A percentile compares a stretch with the other conserved stretches of the same genome.
Conservation (phyloP, 805 yeast genomes). For the Kodamaea nitidulidarum region DNA sequence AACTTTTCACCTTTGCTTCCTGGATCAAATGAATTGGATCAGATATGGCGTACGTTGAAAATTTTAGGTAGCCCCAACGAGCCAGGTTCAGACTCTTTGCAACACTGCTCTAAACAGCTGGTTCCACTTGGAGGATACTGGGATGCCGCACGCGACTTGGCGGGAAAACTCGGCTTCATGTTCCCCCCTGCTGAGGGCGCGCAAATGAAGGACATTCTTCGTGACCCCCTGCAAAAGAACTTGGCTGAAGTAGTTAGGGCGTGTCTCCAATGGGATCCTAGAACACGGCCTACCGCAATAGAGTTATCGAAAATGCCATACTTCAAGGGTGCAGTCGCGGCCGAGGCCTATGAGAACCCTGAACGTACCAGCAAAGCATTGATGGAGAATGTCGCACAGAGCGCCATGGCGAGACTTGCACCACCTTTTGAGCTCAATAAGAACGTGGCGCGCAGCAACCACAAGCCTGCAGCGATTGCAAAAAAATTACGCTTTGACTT, state of each 20-base stretch:
- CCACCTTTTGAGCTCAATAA: not conserved
- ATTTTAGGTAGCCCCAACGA: constrained; percentile 72
- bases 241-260: constrained; percentile 40
- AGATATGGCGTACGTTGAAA: constrained; percentile 62
- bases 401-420: not conserved
- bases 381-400: not conserved
- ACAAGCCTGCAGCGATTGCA: not conserved
- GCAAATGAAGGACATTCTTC: constrained; percentile 42
- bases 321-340: constrained; percentile 41
- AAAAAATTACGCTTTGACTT: not conserved
- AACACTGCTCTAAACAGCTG: constrained; percentile 9
- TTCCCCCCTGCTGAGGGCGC: constrained; percentile 56
- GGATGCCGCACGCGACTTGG: constrained; percentile 57
- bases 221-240: constrained; percentile 40
- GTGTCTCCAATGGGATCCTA: constrained; percentile 78
- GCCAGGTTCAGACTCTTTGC: constrained; percentile 9
- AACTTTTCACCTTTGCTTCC: constrained; percentile 79
- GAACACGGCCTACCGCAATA: constrained; percentile 51
- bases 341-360: constrained; percentile 1
- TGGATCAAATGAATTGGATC: constrained; percentile 76
- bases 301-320: constrained; percentile 48
- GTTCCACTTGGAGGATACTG: constrained; percentile 65
- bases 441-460: not conserved
- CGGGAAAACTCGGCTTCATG: constrained; percentile 50
- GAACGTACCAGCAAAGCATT: not conserved